Percentiles rank a stretch among this genome's conserved stretches.
Evolutionary conservation across 1,139 yeast species (phyloP).

Genomic region (Candida sojae): DNA sequence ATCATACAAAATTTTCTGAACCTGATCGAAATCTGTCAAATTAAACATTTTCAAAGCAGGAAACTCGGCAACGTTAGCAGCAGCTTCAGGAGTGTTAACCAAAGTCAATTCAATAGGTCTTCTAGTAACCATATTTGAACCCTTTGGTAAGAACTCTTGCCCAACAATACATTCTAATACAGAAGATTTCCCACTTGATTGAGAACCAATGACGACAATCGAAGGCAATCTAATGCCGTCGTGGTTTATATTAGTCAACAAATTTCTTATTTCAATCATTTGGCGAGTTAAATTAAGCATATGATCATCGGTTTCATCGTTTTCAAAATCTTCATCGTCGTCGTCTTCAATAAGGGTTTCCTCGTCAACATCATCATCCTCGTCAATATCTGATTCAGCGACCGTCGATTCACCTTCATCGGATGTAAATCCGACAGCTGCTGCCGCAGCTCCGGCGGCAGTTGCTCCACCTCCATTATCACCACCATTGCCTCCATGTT

Average conservation of each 20-base stretch:
- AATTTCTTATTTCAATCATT: constrained; percentile 92
- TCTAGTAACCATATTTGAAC: constrained; percentile 93
- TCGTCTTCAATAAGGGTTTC: constrained; percentile 32
- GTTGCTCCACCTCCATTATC: constrained; percentile 35
- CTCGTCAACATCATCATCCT: constrained; percentile 31
- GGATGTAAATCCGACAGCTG: constrained; percentile 43
- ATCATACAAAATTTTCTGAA: constrained; percentile 81
- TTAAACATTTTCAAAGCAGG: constrained; percentile 85
- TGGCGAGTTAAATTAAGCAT: constrained; percentile 88
- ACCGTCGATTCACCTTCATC: constrained; percentile 28
- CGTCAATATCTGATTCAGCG: constrained; percentile 15
- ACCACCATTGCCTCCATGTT: constrained; percentile 27
- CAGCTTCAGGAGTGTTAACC: constrained; percentile 79
- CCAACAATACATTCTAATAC: constrained; percentile 94
- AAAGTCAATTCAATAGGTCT: constrained; percentile 93
- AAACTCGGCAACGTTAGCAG: constrained; percentile 89
- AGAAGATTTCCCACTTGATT: constrained; percentile 94
- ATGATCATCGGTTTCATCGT: constrained; percentile 61
- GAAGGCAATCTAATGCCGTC: constrained; percentile 85
- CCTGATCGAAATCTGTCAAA: constrained; percentile 83
- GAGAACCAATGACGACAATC: constrained; percentile 96
- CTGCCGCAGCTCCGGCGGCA: constrained; percentile 48
- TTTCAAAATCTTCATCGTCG: constrained; percentile 46
- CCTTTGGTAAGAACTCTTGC: constrained; percentile 91
- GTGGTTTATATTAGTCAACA: constrained; percentile 76